Evolutionary conservation across 352 stramenopile genomes (phyloP), one percentile per base, ranked within the genome.

Genomic region (Peronospora belbahrii): DNA sequence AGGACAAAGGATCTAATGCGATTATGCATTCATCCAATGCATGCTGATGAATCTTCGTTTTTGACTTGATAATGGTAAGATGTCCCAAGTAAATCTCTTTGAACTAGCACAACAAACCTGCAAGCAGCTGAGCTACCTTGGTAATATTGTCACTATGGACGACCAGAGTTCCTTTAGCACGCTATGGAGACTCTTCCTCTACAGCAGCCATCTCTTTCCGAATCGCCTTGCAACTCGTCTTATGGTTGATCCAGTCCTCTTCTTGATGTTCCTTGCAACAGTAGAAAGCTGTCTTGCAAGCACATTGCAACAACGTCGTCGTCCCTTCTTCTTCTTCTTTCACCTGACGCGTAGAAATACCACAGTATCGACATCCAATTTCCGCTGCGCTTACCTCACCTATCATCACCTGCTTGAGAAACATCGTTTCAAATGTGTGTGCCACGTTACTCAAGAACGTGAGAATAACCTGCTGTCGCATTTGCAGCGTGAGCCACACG

Each of bases 341-440:
- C 10, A 50, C 44, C 10, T 67, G 49, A 7, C 67, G 62, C 3
- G 60, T 78, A 15, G 70, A 65, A 7, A 62, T 50, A 1, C 80
- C 80, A 41, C 80, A 92, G 42, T 72, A 76, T 10, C 80, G 73
- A 39, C 80, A 92, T 19, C 80, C 80, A 10, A 89, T 36, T 48
- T 85, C 70, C 0, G 49, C 70, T 2, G 71, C 65, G 34, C 61
- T 74, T 2, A 85, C 69, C 39, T 81, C 65, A 11, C 73, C 70
- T 35, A 86, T 57, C 71, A 87, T 85, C 14, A 78, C 63, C 30
- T 89, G 73, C 3, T 71, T 59, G 19, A 89, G 45, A 52, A 89
- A 88, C 65, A 92, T 83, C 27, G 71, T 82, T 58, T 92, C 80
- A 43, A 92, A 92, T 13, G 80, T 89, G 47, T 81, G 63, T n/a